Base-by-base conservation (phyloP, 2,329 filamentous ascomycete genomes). In the Claviceps arundinis region DNA sequence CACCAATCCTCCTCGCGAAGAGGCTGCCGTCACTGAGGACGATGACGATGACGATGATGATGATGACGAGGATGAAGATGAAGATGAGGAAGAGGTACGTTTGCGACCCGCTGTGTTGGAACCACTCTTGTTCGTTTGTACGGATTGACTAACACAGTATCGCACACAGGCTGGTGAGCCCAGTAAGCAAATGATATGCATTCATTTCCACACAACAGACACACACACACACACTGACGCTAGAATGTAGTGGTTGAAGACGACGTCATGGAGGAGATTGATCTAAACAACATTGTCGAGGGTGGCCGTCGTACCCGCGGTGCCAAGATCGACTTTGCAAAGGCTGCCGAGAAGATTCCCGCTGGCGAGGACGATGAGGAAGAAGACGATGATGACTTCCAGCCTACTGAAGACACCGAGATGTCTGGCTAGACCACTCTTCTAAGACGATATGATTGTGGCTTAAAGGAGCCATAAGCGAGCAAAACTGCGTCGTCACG, bases 181-280 rank as follows among this genome's bases (percentile, higher is more conserved):
- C 54, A 60, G 63, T 67, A 62, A 58, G 57, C 57, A 52, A 55
- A n/a, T 8, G 30, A 16, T 6, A 7, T 8, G 2, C 26, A 8
- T 26, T 38, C 13, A 24, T 13, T 4, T 13, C 4, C 17, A 11
- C 17, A 22, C 41, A 30, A 38, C 14, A 19, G 14, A 44, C 14
- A 1, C 24, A 50, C 26, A 44, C 14, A 1, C 24, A 50, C 26
- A 9, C 14, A 50, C 48, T 50, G 30, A 50, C 48, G 6, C 5
- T 16, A 8, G 41, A n/a, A 16, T 14, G 2, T 26, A 37, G 44
- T 49, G 61, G 60, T 55, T 52, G 84, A 85, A 60, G 86, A 86
- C 45, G 88, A 89, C 63, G 85, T 87, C 69, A 80, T 95, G 76
- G 87, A 94, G 66, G 90, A 91, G 71, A 96, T 98, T 67, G 88